A percentile compares a stretch with the other conserved stretches of the same genome.
Evolutionary conservation across 305 asterid species (phyloP).

Genomic region (Fraxinus floribunda): DNA sequence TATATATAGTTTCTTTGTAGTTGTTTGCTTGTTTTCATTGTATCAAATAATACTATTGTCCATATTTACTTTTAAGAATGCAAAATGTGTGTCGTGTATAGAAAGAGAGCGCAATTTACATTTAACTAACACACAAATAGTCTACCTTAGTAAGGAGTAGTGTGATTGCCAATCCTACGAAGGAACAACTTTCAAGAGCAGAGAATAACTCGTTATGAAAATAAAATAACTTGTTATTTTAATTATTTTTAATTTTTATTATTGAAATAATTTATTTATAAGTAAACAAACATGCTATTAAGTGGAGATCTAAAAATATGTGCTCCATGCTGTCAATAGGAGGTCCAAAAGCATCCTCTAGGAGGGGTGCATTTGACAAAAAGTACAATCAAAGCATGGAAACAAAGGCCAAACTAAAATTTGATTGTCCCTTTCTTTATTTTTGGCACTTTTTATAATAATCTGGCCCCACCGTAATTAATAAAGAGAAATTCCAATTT

Average conservation of each 20-base stretch:
- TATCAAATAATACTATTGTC: neutral
- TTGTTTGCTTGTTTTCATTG: neutral
- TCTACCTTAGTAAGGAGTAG: neutral
- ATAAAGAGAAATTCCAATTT: slow-evolving; percentile 15
- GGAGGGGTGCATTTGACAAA: slow-evolving; percentile 13
- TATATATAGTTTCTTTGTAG: neutral
- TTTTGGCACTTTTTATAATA: slow-evolving; percentile 22
- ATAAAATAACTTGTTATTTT: neutral
- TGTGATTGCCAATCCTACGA: neutral
- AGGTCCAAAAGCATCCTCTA: slow-evolving; percentile 1
- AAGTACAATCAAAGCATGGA: slow-evolving; percentile 17
- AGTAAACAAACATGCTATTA: neutral
- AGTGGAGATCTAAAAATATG: neutral
- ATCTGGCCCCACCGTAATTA: slow-evolving; percentile 26
- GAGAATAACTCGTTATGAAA: no score
- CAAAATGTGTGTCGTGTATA: neutral
- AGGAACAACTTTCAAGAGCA: neutral
- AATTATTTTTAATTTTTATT: no score
- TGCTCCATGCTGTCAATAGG: neutral
- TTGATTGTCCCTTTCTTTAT: slow-evolving; percentile 17
- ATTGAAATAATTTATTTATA: neutral
- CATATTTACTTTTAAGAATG: neutral
- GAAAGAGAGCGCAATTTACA: no score
- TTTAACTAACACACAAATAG: neutral
- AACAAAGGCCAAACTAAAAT: slow-evolving; percentile 19